phyloP scores from a whole-genome alignment of 2,329 filamentous ascomycete species.

The Sporothrix globosa region DNA sequence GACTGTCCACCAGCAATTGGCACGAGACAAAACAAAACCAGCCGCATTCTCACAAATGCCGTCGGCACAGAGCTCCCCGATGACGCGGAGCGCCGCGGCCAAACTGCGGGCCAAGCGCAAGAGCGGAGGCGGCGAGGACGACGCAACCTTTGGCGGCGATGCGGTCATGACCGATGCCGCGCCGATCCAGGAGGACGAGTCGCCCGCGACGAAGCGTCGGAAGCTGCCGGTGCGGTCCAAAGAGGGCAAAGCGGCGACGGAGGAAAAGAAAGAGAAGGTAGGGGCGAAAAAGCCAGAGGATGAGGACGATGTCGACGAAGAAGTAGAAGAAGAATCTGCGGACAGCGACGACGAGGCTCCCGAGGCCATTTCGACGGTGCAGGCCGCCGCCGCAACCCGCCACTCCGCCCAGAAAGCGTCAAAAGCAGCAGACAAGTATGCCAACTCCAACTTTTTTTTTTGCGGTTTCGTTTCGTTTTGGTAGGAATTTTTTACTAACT shows the following conservation, averaged over 20 bases:
- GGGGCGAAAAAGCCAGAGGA: conserved; percentile 29
- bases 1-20: background rate
- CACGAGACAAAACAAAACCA: background rate
- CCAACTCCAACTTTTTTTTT: conserved; percentile 13
- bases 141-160: background rate
- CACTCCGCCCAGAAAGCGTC: conserved; percentile 53
- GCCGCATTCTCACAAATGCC: conserved; percentile 17
- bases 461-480: background rate
- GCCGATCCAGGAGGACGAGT: background rate
- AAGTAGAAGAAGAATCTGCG: conserved; percentile 44
- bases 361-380: conserved; percentile 60
- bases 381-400: conserved; percentile 52
- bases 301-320: conserved; percentile 30
- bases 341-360: conserved; percentile 62
- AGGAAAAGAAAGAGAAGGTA: conserved; percentile 17
- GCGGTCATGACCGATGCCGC: conserved; percentile 2
- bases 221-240: conserved; percentile 31
- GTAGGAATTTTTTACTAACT: background rate
- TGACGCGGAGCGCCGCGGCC: conserved; percentile 31
- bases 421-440: conserved; percentile 58
- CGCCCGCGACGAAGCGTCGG: conserved; percentile 28
- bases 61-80: conserved; percentile 29
- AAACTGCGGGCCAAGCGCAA: conserved; percentile 33
- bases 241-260: conserved; percentile 37
- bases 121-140: conserved; percentile 23